These are phyloP conservation scores for Gentiana straminea DNA, from an alignment of 257 asterid species.

Conservation along the genomic window DNA sequence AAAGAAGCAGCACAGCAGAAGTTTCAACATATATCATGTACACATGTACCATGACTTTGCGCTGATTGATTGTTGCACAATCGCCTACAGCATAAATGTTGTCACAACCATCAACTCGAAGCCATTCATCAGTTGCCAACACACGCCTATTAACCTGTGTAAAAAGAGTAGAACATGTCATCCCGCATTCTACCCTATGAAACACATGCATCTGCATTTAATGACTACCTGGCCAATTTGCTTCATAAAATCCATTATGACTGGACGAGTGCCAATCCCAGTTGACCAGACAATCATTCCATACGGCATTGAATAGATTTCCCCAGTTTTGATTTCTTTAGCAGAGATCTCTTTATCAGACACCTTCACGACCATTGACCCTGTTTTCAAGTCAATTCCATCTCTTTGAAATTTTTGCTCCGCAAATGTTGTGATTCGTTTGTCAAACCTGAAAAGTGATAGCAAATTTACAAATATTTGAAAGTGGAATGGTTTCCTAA, in stretches of 20 bases:
- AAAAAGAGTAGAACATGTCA: conserved; percentile 1
- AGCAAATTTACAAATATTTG: too few species aligned
- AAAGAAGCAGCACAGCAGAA: not conserved
- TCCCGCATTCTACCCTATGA: not conserved
- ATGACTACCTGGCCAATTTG: conserved; percentile 79
- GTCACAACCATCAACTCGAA: conserved; percentile 68
- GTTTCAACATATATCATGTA: conserved; percentile 13
- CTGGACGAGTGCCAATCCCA: conserved; percentile 96
- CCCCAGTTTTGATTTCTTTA: conserved; percentile 69
- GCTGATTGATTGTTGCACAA: conserved; percentile 91
- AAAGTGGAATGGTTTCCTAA: too few species aligned
- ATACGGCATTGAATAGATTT: conserved; percentile 58
- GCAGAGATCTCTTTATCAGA: conserved; percentile 73
- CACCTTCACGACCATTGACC: conserved; percentile 87
- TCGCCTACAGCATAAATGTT: conserved; percentile 81
- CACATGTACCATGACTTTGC: conserved; percentile 75
- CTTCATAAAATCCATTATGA: conserved; percentile 76
- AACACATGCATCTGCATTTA: not conserved
- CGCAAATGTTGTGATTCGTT: conserved; percentile 86
- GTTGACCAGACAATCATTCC: conserved; percentile 99
- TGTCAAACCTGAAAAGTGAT: conserved; percentile 71
- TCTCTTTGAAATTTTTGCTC: conserved; percentile 85
- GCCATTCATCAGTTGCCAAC: conserved; percentile 93
- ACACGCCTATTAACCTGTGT: conserved; percentile 69
- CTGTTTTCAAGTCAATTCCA: conserved; percentile 79